Evolutionary conservation across 2,329 filamentous ascomycete genomes (phyloP), one percentile per base, ranked within the genome.

Genomic region (Penicillium corylophilum): DNA sequence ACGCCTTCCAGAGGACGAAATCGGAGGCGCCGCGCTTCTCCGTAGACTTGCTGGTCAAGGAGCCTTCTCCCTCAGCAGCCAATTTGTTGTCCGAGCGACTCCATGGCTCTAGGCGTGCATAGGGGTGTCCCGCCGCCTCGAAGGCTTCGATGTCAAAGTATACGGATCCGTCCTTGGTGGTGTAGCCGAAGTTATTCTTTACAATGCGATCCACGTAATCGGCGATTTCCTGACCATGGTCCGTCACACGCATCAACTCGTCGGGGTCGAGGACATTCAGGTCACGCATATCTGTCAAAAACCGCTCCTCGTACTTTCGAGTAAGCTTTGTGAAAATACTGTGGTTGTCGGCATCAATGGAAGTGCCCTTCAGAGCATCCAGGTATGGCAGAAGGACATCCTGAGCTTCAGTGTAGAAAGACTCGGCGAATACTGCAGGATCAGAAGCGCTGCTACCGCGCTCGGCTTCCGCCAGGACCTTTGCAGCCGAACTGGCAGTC

Each of bases 61-160:
- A 88, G 0, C 93, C 93, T 68, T 97, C 94, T 9, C 93, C 93
- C 62, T 97, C 93, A 7, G 90, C 90, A 61, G 88, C 85, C 22
- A 96, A 76, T 3, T 86, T 85, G 68, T 90, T 87, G 73, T 97
- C 88, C 54, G 89, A 90, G 49, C 87, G 82, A 70, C 88, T 94
- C 76, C 91, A 90, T 0, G 93, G 93, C 51, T 92, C 86, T 23
- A 97, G 76, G 47, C 90, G 82, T 3, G 92, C 90, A 67, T 97
- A 97, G 2, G 84, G 82, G 68, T 96, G 91, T 0, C 92, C 91
- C 0, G 84, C 85, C 60, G 84, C 84, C 69, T 96, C 91, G 65
- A 96, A 97, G 0, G 89, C 84, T 4, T 80, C 78, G 58, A 95
- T 96, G 64, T 96, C 93, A 57, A 96, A 97, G 72, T 96, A 96